Evolutionary conservation across 495 filamentous ascomycete species (phyloP), one percentile per base, ranked within the genome.

Genomic region (Immersiella caudata): DNA sequence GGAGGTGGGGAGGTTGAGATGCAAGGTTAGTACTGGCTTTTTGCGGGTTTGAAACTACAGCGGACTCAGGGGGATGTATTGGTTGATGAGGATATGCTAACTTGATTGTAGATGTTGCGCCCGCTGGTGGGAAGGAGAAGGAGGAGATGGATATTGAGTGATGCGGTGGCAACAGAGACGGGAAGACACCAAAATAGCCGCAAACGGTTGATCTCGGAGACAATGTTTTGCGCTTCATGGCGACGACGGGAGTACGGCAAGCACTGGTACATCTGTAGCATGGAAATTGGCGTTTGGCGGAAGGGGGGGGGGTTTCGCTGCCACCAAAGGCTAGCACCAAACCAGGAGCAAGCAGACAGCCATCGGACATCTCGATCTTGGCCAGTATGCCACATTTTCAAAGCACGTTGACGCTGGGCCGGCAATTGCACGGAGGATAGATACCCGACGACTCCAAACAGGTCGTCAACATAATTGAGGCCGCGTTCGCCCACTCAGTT

Each of bases 1-100:
- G 56, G 9, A 33, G 56, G 25, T 25, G 78, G 78, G 14, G 77
- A 76, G 72, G 74, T 79, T 26, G 75, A 69, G 71, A 80, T 81
- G 76, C 76, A 76, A 69, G 79, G 78, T 75, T 18, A 0, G 59
- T 72, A 27, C 66, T 66, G 9, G 55, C 59, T 8, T 26, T 24
- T 64, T 16, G 16, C 11, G 27, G 7, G 33, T 18, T 40, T 18
- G 8, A 21, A 24, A 21, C 12, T 11, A 12, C 12, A 36, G 12
- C 33, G 12, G 33, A n/a, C n/a, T n/a, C n/a, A 33, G 29, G 29
- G 29, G 29, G 29, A 4, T 33, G 29, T 8, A 8, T 33, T 33
- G 4, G 40, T 21, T n/a, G 1, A 0, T 35, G 29, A 40, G 12
- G 21, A 24, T 26, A 11, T 52, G 25, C 56, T 40, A 46, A 59